Evolutionary conservation across 352 stramenopile species (phyloP).

Genomic region (Aphanomyces euteiches): DNA sequence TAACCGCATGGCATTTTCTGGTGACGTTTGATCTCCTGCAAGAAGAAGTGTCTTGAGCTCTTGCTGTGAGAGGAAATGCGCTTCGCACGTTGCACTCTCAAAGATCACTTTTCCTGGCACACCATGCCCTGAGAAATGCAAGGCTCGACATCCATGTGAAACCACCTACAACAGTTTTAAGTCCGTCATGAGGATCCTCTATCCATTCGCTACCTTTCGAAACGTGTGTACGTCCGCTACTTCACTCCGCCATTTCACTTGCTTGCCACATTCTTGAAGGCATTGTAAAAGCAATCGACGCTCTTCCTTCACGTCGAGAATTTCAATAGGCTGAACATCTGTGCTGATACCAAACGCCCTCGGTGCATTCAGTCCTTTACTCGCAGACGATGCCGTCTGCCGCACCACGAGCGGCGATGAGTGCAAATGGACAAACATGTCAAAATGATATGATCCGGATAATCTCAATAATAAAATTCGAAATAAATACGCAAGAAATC

Average conservation of each 20-base stretch:
- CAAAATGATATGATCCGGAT: slow-evolving; percentile 1
- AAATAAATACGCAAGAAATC: neutral
- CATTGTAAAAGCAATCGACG: slow-evolving; percentile 69
- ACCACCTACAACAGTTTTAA: slow-evolving; percentile 34
- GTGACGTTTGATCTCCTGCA: slow-evolving; percentile 41
- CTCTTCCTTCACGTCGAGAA: slow-evolving; percentile 80
- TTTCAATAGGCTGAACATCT: slow-evolving; percentile 73
- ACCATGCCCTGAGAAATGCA: slow-evolving; percentile 78
- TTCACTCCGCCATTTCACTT: slow-evolving; percentile 71
- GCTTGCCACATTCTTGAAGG: slow-evolving; percentile 56
- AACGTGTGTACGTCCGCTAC: slow-evolving; percentile 78
- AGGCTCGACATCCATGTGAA: slow-evolving; percentile 64
- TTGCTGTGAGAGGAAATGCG: slow-evolving; percentile 77
- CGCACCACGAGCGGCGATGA: slow-evolving; percentile 78
- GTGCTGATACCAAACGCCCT: slow-evolving; percentile 29
- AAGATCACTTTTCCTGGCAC: slow-evolving; percentile 78
- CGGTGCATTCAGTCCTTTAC: slow-evolving; percentile 54
- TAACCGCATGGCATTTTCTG: slow-evolving; percentile 55
- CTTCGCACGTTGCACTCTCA: slow-evolving; percentile 72
- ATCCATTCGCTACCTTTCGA: slow-evolving; percentile 41
- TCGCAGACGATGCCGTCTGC: slow-evolving; percentile 44
- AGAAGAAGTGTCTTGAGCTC: slow-evolving; percentile 73
- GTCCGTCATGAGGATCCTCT: neutral
- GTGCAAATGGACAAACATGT: slow-evolving; percentile 76
- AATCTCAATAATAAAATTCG: neutral